Base-by-base conservation (phyloP, 345 rosid species). In the Moricandia arvensis region DNA sequence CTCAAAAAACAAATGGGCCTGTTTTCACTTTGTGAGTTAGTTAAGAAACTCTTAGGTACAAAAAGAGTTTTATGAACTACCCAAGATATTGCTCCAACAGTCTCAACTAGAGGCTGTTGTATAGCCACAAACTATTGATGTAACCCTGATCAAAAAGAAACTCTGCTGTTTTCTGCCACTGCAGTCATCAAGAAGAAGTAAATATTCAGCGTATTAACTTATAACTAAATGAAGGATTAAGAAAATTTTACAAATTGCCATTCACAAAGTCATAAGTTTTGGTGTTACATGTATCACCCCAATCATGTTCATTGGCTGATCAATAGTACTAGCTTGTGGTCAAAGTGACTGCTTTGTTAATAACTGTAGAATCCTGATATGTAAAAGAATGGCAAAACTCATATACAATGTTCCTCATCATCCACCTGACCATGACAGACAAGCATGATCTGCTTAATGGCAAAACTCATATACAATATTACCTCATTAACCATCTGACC, bases 211-310 rank as follows among this genome's bases (percentile, higher is more conserved):
- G 24, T 21, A 21, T 21, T 21, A 21, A 21, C 24, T 21, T 0
- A 21, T 21, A 21, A 21, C 24, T 21, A 21, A 21, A 21, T 21
- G 24, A 21, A 21, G 24, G 24, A 21, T 21, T 21, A 21, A 21
- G 24, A 21, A 21, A 0, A 0, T 21, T 21, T 21, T 21, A 21
- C 24, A 21, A 21, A 21, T 21, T 21, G 24, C 24, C 24, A 1
- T 21, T 21, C 47, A 5, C 55, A 54, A 63, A 73, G 33, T 8
- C 58, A 64, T 33, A 61, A 5, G 29, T 18, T 47, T 57, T 51
- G 63, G 16, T 41, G 17, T 49, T 82, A 93, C 98, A 93, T 93
- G 98, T 66, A 93, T 89, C 54, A 76, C 67, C 60, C 37, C 37
- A 33, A 33, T 1, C 37, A 37, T 37, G 43, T 37, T 37, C 43